These are phyloP conservation scores for Torulaspora indica DNA, from an alignment of 805 yeast species.

Conservation along the genomic window DNA sequence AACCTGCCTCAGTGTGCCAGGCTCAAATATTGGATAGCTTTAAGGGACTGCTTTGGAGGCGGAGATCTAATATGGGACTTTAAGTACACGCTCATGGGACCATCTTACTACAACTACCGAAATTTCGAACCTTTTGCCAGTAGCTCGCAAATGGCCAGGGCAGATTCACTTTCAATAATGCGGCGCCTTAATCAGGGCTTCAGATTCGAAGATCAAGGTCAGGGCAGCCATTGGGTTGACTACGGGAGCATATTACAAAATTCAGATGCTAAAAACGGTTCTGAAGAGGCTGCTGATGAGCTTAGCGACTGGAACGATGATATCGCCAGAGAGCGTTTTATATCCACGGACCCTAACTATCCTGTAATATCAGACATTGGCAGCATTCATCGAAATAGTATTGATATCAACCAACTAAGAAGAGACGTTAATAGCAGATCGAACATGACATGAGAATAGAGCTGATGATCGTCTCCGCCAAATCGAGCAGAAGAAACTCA, in stretches of 20 bases:
- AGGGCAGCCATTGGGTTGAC: conserved; percentile 73
- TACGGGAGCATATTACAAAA: conserved; percentile 17
- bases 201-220: conserved; percentile 74
- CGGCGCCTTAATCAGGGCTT: conserved; percentile 78
- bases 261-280: background rate
- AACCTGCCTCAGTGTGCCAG: conserved; percentile 67
- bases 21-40: conserved; percentile 54
- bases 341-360: conserved; percentile 34
- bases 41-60: conserved; percentile 69
- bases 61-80: conserved; percentile 81
- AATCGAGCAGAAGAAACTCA: too few relatives aligned
- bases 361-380: conserved; percentile 33
- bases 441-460: conserved; percentile 5
- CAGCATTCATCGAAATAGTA: conserved; percentile 27
- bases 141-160: conserved; percentile 50
- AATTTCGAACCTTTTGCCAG: conserved; percentile 72
- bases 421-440: conserved; percentile 16
- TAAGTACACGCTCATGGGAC: conserved; percentile 55
- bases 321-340: conserved; percentile 21
- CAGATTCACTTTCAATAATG: conserved; percentile 56
- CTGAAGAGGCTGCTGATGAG: conserved; percentile 9
- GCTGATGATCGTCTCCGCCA: too few relatives aligned
- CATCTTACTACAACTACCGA: conserved; percentile 72
- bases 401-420: conserved; percentile 24
- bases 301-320: conserved; percentile 27